Evolutionary conservation across 1,284 basidiomycete species (phyloP), one percentile per base, ranked within the genome.

Genomic region (Trametes versicolor): DNA sequence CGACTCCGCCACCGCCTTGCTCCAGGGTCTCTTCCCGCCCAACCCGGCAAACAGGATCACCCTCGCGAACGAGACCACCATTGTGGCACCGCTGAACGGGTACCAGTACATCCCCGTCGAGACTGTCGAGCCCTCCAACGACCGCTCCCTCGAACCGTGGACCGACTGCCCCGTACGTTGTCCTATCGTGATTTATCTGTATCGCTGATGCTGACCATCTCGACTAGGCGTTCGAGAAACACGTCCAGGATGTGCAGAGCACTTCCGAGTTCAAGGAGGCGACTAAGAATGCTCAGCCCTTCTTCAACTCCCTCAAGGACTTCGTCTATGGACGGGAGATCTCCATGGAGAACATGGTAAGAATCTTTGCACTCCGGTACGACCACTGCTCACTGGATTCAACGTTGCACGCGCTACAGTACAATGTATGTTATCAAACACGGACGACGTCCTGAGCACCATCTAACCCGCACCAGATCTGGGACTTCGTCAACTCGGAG

Each of bases 21-120:
- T 94, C 43, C 93, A 95, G 77, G 93, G 92, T 41, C 80, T 93
- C 49, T 94, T 88, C 85, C 92, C 93, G 25, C 91, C 92, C 25
- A 91, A 85, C 74, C 79, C 81, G 43, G 81, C 84, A 53, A 89
- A 91, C 81, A 88, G 85, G 74, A 89, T 90, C 71, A 80, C 83
- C 52, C 86, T 95, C 19, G 94, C 94, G 10, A 94, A 97, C 70
- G 93, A 89, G 66, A 87, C 87, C 17, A 87, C 82, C 17, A 82
- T 96, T 52, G 78, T 87, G 10, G 90, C 92, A 21, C 93, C 93
- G 39, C 84, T 95, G n/a, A 85, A 86, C 10, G 94, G 95, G 1
- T 96, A 96, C 77, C 92, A 94, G 77, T 95, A 94, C 69, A 84
- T 94, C 60, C 92, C 92, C 10, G 90, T 94, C 41, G 88, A 94